Evolutionary conservation across 495 filamentous ascomycete genomes (phyloP).

Genomic region (Penicillium bialowiezense): DNA sequence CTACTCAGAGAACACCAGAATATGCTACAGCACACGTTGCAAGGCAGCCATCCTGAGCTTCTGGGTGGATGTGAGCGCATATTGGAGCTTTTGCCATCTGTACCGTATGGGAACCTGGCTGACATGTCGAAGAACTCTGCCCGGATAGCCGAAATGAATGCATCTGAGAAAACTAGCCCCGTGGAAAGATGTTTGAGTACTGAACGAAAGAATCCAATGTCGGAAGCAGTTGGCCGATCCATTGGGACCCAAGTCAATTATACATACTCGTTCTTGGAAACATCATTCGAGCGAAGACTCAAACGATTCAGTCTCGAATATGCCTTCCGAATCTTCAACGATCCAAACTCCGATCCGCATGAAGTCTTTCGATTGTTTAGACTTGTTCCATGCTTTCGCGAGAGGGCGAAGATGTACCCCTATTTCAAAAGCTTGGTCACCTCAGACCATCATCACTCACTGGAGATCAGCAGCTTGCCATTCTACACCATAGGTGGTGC

Average conservation of each 20-base stretch:
- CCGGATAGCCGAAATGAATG: too few relatives aligned
- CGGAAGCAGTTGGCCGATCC: not conserved
- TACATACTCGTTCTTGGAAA: conserved; percentile 48
- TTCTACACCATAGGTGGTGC: conserved; percentile 58
- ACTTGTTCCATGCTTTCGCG: conserved; percentile 58
- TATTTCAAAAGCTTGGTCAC: conserved; percentile 34
- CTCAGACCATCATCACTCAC: conserved; percentile 4
- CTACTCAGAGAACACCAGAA: not conserved
- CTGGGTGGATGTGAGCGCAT: too few relatives aligned
- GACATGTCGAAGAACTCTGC: too few relatives aligned
- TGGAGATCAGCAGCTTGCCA: conserved; percentile 35
- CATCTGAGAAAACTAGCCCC: too few relatives aligned
- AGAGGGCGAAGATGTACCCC: conserved; percentile 43
- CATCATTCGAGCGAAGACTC: conserved; percentile 63
- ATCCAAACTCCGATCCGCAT: conserved; percentile 46
- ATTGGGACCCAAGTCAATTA: not conserved
- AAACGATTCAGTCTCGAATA: conserved; percentile 65
- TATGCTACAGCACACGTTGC: too few relatives aligned
- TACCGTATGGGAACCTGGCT: too few relatives aligned
- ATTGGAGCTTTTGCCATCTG: too few relatives aligned
- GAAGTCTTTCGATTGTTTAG: conserved; percentile 59
- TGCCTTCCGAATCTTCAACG: conserved; percentile 54
- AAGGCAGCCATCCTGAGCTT: too few relatives aligned
- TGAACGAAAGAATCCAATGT: not conserved
- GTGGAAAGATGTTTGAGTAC: too few relatives aligned